phyloP scores from a whole-genome alignment of 1,284 basidiomycete genomes.

The Rhodotorula sp. region DNA sequence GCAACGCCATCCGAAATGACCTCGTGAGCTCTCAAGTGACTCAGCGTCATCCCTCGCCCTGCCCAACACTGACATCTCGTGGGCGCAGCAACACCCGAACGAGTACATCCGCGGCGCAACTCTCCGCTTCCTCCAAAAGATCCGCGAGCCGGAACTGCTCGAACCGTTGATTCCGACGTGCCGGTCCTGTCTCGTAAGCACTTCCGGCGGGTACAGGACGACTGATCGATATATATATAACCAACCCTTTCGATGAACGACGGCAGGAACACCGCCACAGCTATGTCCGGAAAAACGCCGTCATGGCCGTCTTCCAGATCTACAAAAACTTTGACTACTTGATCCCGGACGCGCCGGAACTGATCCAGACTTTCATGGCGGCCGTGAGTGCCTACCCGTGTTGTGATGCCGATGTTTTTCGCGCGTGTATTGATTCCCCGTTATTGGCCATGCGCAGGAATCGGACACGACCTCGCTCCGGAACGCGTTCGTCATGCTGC shows the following conservation, averaged over 20 bases:
- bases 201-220: too few species aligned
- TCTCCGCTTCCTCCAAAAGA: conserved; percentile 93
- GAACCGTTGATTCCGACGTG: conserved; percentile 94
- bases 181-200: conserved; percentile 71
- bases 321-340: conserved; percentile 91
- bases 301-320: conserved; percentile 92
- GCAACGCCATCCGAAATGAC: conserved; percentile 94
- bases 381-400: conserved; percentile 53
- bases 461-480: conserved; percentile 95
- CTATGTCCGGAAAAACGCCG: conserved; percentile 97
- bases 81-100: conserved; percentile 81
- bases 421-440: neutral
- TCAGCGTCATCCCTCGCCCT: too few species aligned
- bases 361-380: conserved; percentile 95
- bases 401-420: neutral
- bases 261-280: conserved; percentile 86
- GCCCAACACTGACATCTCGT: neutral
- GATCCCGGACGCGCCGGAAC: conserved; percentile 93
- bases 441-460: conserved; percentile 54
- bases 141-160: conserved; percentile 88
- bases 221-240: neutral
- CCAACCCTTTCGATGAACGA: neutral
- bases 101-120: conserved; percentile 99
- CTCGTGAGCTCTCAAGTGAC: conserved; percentile 58
- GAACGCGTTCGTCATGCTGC: conserved; percentile 93